These are phyloP conservation scores for Cyclanthera cordifolia DNA, from an alignment of 306 rosid genomes.

Conservation along the genomic window DNA sequence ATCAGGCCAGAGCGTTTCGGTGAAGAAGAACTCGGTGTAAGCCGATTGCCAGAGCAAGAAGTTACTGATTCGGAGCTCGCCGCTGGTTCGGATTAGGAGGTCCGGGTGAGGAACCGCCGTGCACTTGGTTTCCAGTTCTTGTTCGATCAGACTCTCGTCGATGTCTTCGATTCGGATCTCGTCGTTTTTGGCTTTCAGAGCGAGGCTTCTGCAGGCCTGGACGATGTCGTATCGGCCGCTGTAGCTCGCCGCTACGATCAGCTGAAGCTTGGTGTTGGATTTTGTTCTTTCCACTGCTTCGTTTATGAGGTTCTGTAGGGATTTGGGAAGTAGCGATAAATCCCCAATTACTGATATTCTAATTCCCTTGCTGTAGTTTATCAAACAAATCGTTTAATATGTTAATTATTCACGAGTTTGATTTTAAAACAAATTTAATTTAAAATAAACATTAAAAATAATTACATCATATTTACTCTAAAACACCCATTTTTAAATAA, in stretches of 20 bases:
- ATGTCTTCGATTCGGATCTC: constrained; percentile 35
- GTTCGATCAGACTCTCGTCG: constrained; percentile 39
- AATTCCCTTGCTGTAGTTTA: constrained; percentile 52
- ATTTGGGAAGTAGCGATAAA: constrained; percentile 32
- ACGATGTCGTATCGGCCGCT: constrained; percentile 74
- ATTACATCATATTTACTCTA: too few species aligned
- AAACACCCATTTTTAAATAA: too few species aligned
- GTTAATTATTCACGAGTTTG: too few species aligned
- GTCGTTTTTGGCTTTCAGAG: constrained; percentile 43
- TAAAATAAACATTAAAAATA: too few species aligned
- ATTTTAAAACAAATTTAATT: too few species aligned
- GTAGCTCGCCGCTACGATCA: constrained; percentile 56
- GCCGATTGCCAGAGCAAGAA: constrained; percentile 81
- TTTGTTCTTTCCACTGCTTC: constrained; percentile 40
- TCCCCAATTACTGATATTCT: constrained; percentile 61
- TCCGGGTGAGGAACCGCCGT: constrained; percentile 61
- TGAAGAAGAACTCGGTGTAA: constrained; percentile 56
- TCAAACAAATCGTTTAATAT: too few species aligned
- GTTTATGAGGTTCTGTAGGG: constrained; percentile 26
- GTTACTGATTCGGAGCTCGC: constrained; percentile 71
- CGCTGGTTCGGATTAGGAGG: constrained; percentile 64
- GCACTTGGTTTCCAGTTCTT: constrained; percentile 67
- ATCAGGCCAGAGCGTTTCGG: constrained; percentile 56
- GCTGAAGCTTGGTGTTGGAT: constrained; percentile 32
- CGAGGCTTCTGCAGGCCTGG: constrained; percentile 58